Percentiles rank a stretch among this genome's conserved stretches.
These are phyloP conservation scores for Colletotrichum destructivum DNA, from an alignment of 2,329 filamentous ascomycete species.

Conservation along the genomic window DNA sequence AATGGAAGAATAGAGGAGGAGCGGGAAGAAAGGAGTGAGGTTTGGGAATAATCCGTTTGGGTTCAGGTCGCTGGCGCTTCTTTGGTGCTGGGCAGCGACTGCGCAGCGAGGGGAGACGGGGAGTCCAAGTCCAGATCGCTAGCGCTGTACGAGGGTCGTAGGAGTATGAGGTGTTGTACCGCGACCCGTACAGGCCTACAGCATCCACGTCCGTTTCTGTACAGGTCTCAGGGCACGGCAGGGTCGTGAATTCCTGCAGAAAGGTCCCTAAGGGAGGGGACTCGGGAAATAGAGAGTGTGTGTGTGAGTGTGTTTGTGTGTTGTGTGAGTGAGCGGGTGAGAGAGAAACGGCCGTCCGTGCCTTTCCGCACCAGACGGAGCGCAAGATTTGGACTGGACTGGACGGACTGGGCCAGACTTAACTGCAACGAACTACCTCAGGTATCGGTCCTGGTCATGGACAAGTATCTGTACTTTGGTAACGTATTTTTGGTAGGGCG, in stretches of 20 bases:
- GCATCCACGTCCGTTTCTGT: background rate
- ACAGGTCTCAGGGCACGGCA: background rate
- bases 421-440: constrained; percentile 28
- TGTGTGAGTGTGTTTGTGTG: background rate
- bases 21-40: constrained; percentile 31
- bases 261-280: background rate
- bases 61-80: constrained; percentile 35
- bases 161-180: constrained; percentile 4
- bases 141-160: constrained; percentile 1
- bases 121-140: constrained; percentile 1
- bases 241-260: background rate
- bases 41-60: constrained; percentile 39
- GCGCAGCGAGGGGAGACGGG: constrained; percentile 6
- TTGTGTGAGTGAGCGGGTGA: background rate
- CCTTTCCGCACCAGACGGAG: constrained; percentile 15
- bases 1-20: background rate
- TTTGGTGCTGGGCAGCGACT: constrained; percentile 27
- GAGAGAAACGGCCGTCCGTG: constrained; percentile 22
- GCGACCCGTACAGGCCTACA: background rate
- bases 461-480: constrained; percentile 23
- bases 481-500: constrained; percentile 22
- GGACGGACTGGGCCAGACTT: constrained; percentile 12
- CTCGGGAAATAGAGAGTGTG: background rate
- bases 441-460: constrained; percentile 7
- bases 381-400: constrained; percentile 20